A percentile compares a stretch with the other conserved stretches of the same genome.
These are phyloP conservation scores for Sarocladiaceae sp. DNA, from an alignment of 2,329 filamentous ascomycete species.

Conservation along the genomic window DNA sequence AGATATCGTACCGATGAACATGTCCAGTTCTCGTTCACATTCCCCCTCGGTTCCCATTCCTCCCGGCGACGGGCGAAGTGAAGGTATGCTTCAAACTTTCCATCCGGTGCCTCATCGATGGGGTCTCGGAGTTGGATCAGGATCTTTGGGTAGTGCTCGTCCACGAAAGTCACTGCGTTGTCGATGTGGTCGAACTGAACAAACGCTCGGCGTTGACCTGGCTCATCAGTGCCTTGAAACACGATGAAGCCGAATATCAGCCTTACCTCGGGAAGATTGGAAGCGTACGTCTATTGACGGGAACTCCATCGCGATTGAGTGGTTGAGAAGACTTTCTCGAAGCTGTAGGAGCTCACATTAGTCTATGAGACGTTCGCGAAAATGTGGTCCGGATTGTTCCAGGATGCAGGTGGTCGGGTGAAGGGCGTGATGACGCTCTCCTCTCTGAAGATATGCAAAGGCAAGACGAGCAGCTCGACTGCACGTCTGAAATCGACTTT, in stretches of 20 bases:
- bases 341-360: conserved; percentile 21
- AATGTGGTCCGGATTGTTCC: too few relatives aligned
- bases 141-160: conserved; percentile 35
- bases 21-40: conserved; percentile 25
- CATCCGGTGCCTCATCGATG: conserved; percentile 33
- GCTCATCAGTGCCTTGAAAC: not conserved
- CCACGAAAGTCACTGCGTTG: conserved; percentile 34
- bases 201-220: conserved; percentile 34
- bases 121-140: conserved; percentile 27
- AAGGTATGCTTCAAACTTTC: conserved; percentile 29
- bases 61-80: conserved; percentile 35
- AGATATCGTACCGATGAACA: conserved; percentile 25
- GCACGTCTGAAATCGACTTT: not conserved
- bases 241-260: not conserved
- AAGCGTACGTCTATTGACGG: conserved; percentile 33
- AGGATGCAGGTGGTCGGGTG: too few relatives aligned
- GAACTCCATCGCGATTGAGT: conserved; percentile 28
- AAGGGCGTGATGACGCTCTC: too few relatives aligned
- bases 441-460: too few relatives aligned
- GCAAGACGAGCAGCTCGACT: too few relatives aligned
- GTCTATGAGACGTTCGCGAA: not conserved
- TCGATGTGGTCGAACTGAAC: conserved; percentile 34
- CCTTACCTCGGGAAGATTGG: conserved; percentile 27
- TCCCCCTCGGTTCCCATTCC: conserved; percentile 22
- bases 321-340: conserved; percentile 27